Base-by-base conservation (phyloP, 2,329 filamentous ascomycete genomes). In the Simplicillium aogashimaense region DNA sequence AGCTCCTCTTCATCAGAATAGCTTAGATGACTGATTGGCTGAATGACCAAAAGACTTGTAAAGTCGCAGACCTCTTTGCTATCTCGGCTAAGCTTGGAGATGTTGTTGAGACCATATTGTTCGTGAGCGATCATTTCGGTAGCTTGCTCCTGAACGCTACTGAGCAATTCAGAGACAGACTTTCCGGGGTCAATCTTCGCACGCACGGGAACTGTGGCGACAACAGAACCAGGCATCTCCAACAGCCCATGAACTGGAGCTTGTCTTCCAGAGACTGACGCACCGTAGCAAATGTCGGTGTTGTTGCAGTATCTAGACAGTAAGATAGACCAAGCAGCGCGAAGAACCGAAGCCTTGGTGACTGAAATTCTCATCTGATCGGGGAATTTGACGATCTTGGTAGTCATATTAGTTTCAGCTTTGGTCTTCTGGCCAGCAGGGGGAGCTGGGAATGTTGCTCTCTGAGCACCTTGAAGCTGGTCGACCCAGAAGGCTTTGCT, bases 401-500 rank as follows among this genome's bases (percentile, higher is more conserved):
- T 32, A 4, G 12, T 32, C 30, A 32, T 32, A 32, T 15, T 6
- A 17, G 30, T 32, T 13, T 32, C 30, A 13, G 12, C 5, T 15
- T 32, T 32, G 11, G 30, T 13, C 30, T 13, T 32, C 13, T 32
- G 15, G 13, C 13, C 15, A 15, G 30, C 30, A 15, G 30, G 30
- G 13, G 30, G 20, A 15, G 39, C 30, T 5, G 30, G 30, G 15
- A 32, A 13, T n/a, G 13, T 13, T 13, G 30, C 30, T 13, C 30
- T 5, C 15, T 15, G 30, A 32, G 30, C 38, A 12, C 15, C 30
- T 32, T 32, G 46, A 4, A 70, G 54, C 30, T 63, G 58, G 28
- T 62, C 53, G n/a, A 53, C 51, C 66, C 66, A 70, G 47, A 64
- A 69, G 1, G 45, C 47, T 43, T 66, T 5, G 50, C 55, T 7